Evolutionary conservation across 768 basidiomycete species (phyloP).

Genomic region (Filobasidium wieringae): DNA sequence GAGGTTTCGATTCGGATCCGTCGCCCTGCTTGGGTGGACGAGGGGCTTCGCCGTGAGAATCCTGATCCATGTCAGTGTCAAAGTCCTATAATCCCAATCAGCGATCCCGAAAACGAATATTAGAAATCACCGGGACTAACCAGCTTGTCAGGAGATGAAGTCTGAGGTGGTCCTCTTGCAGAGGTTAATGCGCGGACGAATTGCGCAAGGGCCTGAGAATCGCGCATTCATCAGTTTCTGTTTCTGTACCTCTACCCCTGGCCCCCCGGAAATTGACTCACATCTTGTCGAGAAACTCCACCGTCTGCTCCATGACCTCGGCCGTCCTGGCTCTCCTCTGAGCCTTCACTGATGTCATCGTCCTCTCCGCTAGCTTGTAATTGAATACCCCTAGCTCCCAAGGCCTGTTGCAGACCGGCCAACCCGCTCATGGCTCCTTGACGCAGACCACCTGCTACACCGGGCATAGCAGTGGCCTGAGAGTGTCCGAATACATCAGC

Average conservation of each 20-base stretch:
- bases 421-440: conserved; percentile 38
- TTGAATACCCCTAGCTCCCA: conserved; percentile 56
- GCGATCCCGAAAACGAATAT: not conserved
- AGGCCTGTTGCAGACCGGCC: conserved; percentile 48
- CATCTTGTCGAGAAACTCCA: conserved; percentile 10
- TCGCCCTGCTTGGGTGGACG: not conserved
- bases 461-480: conserved; percentile 4
- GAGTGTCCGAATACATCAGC: conserved; percentile 50
- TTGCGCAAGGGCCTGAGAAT: conserved; percentile 4
- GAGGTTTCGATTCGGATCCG: not conserved
- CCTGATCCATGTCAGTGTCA: conserved; percentile 7
- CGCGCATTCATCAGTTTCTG: not conserved
- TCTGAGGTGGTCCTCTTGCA: not conserved
- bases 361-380: conserved; percentile 49
- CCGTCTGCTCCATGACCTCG: not conserved
- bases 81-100: not conserved
- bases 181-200: conserved; percentile 10
- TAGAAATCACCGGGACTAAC: not conserved
- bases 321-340: not conserved
- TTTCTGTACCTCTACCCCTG: too few species aligned
- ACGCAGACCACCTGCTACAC: conserved; percentile 33
- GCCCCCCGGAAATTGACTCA: not conserved
- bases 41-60: not conserved
- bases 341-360: conserved; percentile 41
- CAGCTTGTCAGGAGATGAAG: not conserved